Base-by-base conservation (phyloP, 306 rosid genomes). In the Cucurbita moschata region DNA sequence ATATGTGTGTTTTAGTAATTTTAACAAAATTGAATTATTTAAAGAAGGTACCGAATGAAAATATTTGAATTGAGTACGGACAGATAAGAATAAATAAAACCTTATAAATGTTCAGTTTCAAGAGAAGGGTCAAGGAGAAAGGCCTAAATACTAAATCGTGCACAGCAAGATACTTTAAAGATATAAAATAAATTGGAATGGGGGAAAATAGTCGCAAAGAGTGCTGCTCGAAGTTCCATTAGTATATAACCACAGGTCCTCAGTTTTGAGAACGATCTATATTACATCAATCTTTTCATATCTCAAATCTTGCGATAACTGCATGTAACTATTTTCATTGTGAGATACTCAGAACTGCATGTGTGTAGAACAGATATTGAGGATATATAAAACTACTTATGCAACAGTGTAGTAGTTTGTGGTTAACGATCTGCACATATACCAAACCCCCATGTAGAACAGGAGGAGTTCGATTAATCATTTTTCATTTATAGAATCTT, bases 1-100 rank as follows among this genome's bases (percentile, higher is more conserved):
- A 49, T 19, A 86, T 67, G 78, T 59, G 70, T 58, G 7, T 44
- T 79, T 14, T 66, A 73, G 64, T 58, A 5, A 10, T 44, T 73
- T 21, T 73, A 50, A 54, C 64, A 35, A 53, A 12, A 7, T 23
- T 46, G 0, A 3, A 47, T 47, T 69, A 10, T 69, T 46, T 13
- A 47, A 69, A 21, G 44, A 35, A 70, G 14, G 23, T 23, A 35
- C 11, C 7, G 5, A 69, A 21, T 47, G 39, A 50, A 71, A 50
- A 70, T 49, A 70, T 26, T 69, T 11, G 39, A 40, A 54, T 9
- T 5, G 11, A 18, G 49, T 39, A 57, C 14, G 40, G 55, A 40
- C 21, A 11, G 42, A 54, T 39, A 43, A 73, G 39, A 39, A 39
- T 18, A 4, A 21, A 57, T 8, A 39, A 30, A 30, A 30, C 35